phyloP scores from a whole-genome alignment of 148 eudicot species.

The Camellia japonica region DNA sequence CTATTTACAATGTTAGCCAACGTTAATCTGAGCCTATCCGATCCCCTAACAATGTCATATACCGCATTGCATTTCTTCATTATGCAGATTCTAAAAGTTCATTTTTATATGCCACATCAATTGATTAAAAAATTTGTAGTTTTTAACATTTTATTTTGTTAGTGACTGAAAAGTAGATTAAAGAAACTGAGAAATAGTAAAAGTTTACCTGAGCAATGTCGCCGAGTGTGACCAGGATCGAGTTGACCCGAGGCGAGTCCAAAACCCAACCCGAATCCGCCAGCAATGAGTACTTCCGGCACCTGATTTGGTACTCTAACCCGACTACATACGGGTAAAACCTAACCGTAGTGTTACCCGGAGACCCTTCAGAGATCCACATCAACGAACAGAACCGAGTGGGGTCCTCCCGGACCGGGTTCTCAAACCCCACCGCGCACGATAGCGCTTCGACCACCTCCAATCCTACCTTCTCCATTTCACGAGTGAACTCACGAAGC shows the following conservation, averaged over 20 bases:
- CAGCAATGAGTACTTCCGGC: constrained; percentile 36
- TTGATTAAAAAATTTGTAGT: no score
- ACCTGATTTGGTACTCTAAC: constrained; percentile 53
- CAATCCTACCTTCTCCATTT: constrained; percentile 62
- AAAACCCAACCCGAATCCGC: constrained; percentile 65
- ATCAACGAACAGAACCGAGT: constrained; percentile 40
- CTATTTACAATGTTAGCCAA: no score
- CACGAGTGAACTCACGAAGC: constrained; percentile 46
- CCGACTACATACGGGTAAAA: constrained; percentile 74
- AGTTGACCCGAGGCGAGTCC: constrained; percentile 54
- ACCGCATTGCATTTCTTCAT: no score
- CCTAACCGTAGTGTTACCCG: constrained; percentile 29
- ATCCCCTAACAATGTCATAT: no score
- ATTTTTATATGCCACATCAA: no score
- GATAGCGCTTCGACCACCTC: constrained; percentile 49
- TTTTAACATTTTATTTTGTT: no score
- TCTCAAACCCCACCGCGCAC: constrained; percentile 44
- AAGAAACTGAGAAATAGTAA: background rate
- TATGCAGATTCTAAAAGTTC: no score
- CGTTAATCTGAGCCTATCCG: no score
- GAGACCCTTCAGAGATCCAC: constrained; percentile 54
- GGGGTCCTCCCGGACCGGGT: constrained; percentile 36
- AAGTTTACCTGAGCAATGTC: constrained; percentile 77
- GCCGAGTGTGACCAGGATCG: constrained; percentile 72
- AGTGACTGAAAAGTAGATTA: background rate